phyloP scores from a whole-genome alignment of 352 stramenopile genomes.

The Poterioochromonas sp. region DNA sequence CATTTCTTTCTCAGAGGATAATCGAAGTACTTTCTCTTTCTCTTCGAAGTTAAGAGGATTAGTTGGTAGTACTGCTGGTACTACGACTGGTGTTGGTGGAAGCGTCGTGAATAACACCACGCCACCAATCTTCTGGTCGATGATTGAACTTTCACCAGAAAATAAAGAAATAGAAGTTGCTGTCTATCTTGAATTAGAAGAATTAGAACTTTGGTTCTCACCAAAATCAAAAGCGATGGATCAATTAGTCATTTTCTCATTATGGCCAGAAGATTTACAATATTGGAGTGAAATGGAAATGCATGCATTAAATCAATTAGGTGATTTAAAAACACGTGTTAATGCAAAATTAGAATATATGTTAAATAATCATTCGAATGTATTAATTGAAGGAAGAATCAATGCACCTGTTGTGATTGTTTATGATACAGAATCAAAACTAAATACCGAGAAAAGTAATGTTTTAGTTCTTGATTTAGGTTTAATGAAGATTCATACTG shows the following conservation, averaged over 20 bases:
- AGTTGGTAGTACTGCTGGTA: neutral
- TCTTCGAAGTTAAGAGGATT: neutral
- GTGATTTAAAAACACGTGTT: constrained; percentile 18
- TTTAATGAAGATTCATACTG: constrained; percentile 1
- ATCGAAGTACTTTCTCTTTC: neutral
- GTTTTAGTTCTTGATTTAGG: constrained; percentile 28
- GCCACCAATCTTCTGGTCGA: neutral
- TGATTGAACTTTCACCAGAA: constrained; percentile 10
- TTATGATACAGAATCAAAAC: neutral
- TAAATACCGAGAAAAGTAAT: neutral
- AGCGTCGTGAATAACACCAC: neutral
- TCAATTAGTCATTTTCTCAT: neutral
- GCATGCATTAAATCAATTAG: constrained; percentile 23
- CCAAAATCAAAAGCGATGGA: constrained; percentile 21
- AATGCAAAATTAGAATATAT: constrained; percentile 33
- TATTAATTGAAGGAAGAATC: constrained; percentile 19
- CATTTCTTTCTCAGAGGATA: neutral
- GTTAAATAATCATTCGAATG: constrained; percentile 32
- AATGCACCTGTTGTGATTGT: constrained; percentile 13
- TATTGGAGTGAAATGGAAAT: constrained; percentile 35
- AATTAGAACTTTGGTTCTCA: constrained; percentile 11
- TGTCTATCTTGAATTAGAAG: constrained; percentile 6
- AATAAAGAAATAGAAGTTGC: constrained; percentile 11
- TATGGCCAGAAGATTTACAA: constrained; percentile 27
- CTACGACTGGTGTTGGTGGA: too few relatives aligned